These are phyloP conservation scores for Populus deltoides DNA, from an alignment of 345 rosid genomes.

Conservation along the genomic window DNA sequence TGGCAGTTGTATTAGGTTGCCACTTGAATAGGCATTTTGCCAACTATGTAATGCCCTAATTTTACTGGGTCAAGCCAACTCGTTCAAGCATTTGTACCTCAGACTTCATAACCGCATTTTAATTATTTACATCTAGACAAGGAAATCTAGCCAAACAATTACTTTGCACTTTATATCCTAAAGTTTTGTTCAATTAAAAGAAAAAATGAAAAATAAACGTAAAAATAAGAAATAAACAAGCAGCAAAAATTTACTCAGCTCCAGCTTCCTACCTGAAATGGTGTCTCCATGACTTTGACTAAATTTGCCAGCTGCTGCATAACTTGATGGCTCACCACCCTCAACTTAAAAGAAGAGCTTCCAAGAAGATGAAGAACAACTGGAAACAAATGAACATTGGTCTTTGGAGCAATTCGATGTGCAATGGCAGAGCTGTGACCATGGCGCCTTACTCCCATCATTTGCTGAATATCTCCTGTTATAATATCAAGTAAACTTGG, in stretches of 20 bases:
- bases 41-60: background rate
- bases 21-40: background rate
- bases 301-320: constrained; percentile 81
- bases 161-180: background rate
- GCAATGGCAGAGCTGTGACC: constrained; percentile 61
- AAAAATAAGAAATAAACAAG: constrained; percentile 1
- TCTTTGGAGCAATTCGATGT: constrained; percentile 64
- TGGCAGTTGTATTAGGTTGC: background rate
- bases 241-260: constrained; percentile 4
- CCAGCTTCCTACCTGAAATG: constrained; percentile 68
- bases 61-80: background rate
- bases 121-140: background rate
- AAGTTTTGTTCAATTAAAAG: background rate
- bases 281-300: constrained; percentile 66
- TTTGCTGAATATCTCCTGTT: constrained; percentile 73
- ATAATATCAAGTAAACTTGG: constrained; percentile 72
- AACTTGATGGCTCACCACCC: constrained; percentile 61
- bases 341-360: constrained; percentile 72
- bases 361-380: constrained; percentile 90
- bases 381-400: constrained; percentile 65
- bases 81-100: background rate
- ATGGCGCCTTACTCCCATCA: constrained; percentile 83
- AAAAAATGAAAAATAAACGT: background rate
- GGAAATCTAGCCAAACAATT: background rate
- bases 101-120: background rate